Evolutionary conservation across 176 grass and related monocot species (phyloP), one percentile per base, ranked within the genome.

Genomic region (Phyllostachys edulis): DNA sequence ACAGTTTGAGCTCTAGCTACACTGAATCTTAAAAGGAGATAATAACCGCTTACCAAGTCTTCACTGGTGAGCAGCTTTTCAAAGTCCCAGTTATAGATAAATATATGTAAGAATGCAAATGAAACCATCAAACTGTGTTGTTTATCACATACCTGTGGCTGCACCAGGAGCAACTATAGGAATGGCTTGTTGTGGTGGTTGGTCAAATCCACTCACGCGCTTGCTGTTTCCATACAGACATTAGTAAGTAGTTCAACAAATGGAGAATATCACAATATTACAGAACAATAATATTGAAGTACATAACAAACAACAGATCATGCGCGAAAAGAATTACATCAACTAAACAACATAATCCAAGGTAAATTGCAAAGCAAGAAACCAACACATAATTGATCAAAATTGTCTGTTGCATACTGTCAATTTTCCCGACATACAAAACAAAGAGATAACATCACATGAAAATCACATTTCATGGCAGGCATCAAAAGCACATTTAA

Each of bases 161-260:
- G 77, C 55, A 59, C 47, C 79, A 79, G 81, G 50, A 85, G 89
- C 24, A 80, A 79, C 78, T 29, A 63, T 80, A 56, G 93, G 91
- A 40, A 95, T 16, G 10, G 87, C 56, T 74, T 78, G 67, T 21
- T 86, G 65, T 77, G 87, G 84, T 56, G 92, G 91, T 90, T 95
- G 89, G 82, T 98, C 96, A 93, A 98, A 98, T 56, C 96, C 96
- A 39, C 96, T 98, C 44, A 90, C 84, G 1, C 96, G 89, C 78
- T 98, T 98, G 81, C 96, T 98, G 93, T 62, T 84, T 80, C 20
- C 34, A 26, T 37, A 79, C 21, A 61, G 63, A 38, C 13, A 69
- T 86, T 80, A 88, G 80, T 78, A 84, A 87, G 60, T 57, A 63
- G 52, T 71, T 14, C 65, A 75, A 76, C 24, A 64, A 69, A 65